phyloP scores from a whole-genome alignment of 1,284 basidiomycete genomes.

The Amylostereum areolatum region DNA sequence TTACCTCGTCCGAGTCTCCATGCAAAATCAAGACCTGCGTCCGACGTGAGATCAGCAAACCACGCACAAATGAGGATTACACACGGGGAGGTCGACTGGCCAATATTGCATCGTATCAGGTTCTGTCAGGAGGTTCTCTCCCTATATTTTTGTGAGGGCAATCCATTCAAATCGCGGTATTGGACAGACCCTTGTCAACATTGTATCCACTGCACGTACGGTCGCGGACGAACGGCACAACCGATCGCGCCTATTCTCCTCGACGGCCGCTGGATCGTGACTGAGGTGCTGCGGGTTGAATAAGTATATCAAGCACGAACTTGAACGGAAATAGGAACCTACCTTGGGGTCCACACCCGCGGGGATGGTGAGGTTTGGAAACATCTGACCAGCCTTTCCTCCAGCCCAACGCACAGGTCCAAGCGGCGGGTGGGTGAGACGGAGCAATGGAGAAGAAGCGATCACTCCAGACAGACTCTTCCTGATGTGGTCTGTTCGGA shows the following conservation, averaged over 20 bases:
- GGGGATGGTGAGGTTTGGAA: conserved; percentile 54
- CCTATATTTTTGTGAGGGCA: too few relatives aligned
- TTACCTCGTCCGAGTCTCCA: conserved; percentile 68
- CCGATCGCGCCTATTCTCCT: conserved; percentile 13
- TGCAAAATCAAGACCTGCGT: conserved; percentile 64
- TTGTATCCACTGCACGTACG: too few relatives aligned
- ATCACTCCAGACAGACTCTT: conserved; percentile 58
- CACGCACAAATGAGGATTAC: conserved; percentile 9
- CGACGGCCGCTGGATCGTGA: conserved; percentile 53
- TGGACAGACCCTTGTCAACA: too few relatives aligned
- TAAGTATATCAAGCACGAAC: too few relatives aligned
- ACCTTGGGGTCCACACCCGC: conserved; percentile 39
- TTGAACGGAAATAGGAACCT: too few relatives aligned
- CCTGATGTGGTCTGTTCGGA: conserved; percentile 7
- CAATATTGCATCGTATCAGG: conserved; percentile 29
- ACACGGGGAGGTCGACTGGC: conserved; percentile 68
- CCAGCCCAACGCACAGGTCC: conserved; percentile 49
- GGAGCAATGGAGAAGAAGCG: conserved; percentile 61
- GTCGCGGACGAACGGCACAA: too few relatives aligned
- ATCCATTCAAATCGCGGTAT: too few relatives aligned
- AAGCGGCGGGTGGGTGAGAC: conserved; percentile 52
- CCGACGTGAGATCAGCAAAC: not conserved
- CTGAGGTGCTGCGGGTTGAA: conserved; percentile 13
- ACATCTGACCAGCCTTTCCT: conserved; percentile 36
- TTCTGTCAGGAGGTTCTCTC: too few relatives aligned